Base-by-base conservation (phyloP, 2,329 filamentous ascomycete genomes). In the Blumeria graminis region DNA sequence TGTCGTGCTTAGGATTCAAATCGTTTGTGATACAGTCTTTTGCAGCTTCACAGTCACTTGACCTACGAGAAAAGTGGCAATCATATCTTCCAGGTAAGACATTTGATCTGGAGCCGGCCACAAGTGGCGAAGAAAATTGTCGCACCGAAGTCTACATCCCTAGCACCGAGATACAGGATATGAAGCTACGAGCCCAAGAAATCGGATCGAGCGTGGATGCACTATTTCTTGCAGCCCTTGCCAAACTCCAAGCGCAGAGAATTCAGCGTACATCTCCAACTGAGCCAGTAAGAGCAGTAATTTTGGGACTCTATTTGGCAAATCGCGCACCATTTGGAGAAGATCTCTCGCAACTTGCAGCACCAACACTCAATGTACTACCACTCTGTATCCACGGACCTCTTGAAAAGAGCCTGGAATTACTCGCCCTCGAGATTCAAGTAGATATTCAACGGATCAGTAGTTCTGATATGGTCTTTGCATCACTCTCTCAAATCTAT, bases 301-400 rank as follows among this genome's bases (percentile, higher is more conserved):
- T 86, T 0, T 74, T 94, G 55, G 89, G 88, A 1, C 68, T 94
- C 22, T 95, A 94, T 66, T 76, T 94, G 8, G 85, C 87, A 45
- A 94, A 93, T 65, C 77, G 87, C 55, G 74, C 75, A 0, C 71
- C 76, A 10, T 69, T 71, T 22, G 68, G 74, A 8, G 69, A 74
- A 3, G 69, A 73, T 3, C 65, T 79, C 0, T 69, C 76, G 1
- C 60, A 62, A 0, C 69, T 76, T 1, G 62, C 74, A 0, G 81
- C 78, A 35, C 88, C 89, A 0, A 92, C 86, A 0, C 72, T 95
- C 18, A 89, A 84, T 61, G 72, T 95, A 3, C 74, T 94, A 1
- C 87, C 88, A 0, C 68, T 95, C 0, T 73, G 74, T 10, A 74
- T 92, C 1, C 64, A 61, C 6, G 33, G 66, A 6, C 60, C 69